Base-by-base conservation (phyloP, 2,329 filamentous ascomycete species). In the Fusarium secorum region DNA sequence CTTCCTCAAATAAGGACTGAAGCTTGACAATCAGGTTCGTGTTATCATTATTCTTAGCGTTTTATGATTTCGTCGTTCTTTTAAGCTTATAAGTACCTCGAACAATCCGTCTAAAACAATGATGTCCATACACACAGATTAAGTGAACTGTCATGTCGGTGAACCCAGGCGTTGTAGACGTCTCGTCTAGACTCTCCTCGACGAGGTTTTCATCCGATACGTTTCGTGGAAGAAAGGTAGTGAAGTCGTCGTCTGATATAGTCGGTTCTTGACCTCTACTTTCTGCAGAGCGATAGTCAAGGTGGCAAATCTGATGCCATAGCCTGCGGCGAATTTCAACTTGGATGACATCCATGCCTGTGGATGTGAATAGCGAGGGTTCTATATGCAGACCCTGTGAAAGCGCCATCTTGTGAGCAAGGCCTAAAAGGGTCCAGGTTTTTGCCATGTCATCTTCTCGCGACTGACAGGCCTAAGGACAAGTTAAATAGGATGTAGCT, bases 281-380 rank as follows among this genome's bases (percentile, higher is more conserved):
- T 39, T 58, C 55, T 32, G 55, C 44, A 20, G 55, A 58, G 33
- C 45, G 55, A 15, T 52, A 58, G 35, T 58, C 55, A 4, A 58
- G 55, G 24, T 58, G 26, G 20, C 55, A 58, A 26, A 58, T 52
- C 35, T 58, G 35, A 52, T 58, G 45, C 55, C 55, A 58, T 8
- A 58, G 14, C n/a, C 45, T 39, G 26, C 55, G 45, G 17, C 55
- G 55, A 38, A 32, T 39, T 8, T 58, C 55, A 9, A 52, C 45
- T 28, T 52, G 26, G 9, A 58, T 1, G 5, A 30, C 26, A 1
- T 39, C 26, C 45, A 58, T 58, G 10, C 28, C 36, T 7, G 33
- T n/a, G 3, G 33, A 39, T 1, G n/a, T 7, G 33, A 58, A 58
- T 11, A 58, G 22, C 0, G 45, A 52, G 22, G 55, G 44, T 7